A percentile compares a stretch with the other conserved stretches of the same genome.
phyloP scores from a whole-genome alignment of 306 rosid species.

The Pueraria montana region DNA sequence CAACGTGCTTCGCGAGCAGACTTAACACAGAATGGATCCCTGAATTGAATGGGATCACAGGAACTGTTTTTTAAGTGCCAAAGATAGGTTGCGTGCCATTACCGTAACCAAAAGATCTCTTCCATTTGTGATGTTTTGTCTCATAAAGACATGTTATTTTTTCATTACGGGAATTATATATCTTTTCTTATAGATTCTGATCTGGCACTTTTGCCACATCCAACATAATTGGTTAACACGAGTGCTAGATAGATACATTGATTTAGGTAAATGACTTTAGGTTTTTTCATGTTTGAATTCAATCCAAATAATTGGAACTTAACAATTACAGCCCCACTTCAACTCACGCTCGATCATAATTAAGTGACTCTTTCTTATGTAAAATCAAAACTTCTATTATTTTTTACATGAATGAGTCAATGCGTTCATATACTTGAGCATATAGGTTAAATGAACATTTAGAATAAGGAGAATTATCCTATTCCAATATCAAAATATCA shows the following conservation, averaged over 20 bases:
- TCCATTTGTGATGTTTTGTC: conserved; percentile 36
- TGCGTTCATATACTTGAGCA: too few relatives aligned
- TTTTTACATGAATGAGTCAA: neutral
- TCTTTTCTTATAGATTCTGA: too few relatives aligned
- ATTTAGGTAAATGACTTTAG: neutral
- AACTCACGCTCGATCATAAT: too few relatives aligned
- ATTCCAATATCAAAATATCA: neutral
- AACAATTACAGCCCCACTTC: too few relatives aligned
- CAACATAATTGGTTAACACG: conserved; percentile 1
- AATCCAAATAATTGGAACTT: neutral
- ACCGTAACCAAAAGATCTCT: neutral
- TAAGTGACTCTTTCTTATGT: neutral
- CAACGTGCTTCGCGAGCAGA: neutral
- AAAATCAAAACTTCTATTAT: neutral
- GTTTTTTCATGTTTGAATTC: neutral
- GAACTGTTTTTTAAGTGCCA: neutral
- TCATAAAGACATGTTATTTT: neutral
- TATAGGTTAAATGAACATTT: too few relatives aligned
- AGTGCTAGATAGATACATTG: neutral
- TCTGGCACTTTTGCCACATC: neutral
- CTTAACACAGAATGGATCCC: neutral
- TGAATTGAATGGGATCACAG: neutral
- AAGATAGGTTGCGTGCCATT: conserved; percentile 26
- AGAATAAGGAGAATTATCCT: neutral
- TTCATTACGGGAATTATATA: neutral